Evolutionary conservation across 352 stramenopile genomes (phyloP).

Genomic region (Phytophthora megakarya): DNA sequence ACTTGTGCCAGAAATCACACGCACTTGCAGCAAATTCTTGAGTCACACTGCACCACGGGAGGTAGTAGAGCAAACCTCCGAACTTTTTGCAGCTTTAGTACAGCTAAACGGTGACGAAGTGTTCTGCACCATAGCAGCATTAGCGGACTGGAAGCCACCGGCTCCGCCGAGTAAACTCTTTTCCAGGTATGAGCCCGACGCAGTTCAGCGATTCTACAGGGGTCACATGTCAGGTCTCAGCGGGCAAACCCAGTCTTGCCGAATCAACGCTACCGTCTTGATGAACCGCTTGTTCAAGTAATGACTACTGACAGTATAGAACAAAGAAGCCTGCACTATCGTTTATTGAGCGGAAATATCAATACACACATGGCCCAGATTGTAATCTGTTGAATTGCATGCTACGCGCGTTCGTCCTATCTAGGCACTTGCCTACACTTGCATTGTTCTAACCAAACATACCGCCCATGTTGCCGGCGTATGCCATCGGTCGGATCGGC

Average conservation of each 20-base stretch:
- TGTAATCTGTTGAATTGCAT: constrained; percentile 23
- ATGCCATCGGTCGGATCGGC: constrained; percentile 89
- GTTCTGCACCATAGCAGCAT: constrained; percentile 57
- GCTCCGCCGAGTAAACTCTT: constrained; percentile 52
- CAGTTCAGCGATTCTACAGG: constrained; percentile 43
- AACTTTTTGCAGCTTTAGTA: constrained; percentile 52
- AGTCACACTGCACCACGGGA: constrained; percentile 36
- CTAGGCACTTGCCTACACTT: constrained; percentile 27
- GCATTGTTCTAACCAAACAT: constrained; percentile 78
- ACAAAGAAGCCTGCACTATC: constrained; percentile 20
- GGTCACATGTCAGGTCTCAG: constrained; percentile 25
- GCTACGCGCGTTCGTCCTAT: constrained; percentile 31
- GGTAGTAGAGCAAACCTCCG: constrained; percentile 42
- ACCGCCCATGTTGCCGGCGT: constrained; percentile 90
- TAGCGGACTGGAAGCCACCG: constrained; percentile 60
- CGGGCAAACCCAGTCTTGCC: constrained; percentile 23
- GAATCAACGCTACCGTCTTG: constrained; percentile 36
- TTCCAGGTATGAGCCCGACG: constrained; percentile 31
- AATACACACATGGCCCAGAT: constrained; percentile 16
- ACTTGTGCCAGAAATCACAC: constrained; percentile 65
- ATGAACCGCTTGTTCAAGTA: constrained; percentile 40
- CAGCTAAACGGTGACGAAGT: constrained; percentile 76
- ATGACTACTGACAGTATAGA: constrained; percentile 13
- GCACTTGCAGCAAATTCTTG: constrained; percentile 53
- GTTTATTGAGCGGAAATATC: constrained; percentile 34